Evolutionary conservation across 257 asterid species (phyloP).

Genomic region (Buddleja alternifolia): DNA sequence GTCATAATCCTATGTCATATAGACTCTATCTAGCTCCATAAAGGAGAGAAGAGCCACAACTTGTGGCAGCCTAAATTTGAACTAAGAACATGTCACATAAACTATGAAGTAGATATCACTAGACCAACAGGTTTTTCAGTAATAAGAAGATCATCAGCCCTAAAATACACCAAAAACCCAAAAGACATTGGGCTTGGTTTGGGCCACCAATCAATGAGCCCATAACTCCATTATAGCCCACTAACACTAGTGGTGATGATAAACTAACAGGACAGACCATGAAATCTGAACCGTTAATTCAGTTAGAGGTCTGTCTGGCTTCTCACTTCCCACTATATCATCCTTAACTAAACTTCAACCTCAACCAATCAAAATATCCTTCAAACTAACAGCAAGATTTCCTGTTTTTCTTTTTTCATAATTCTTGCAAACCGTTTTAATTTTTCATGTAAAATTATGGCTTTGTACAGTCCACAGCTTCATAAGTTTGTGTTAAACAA

Average conservation of each 20-base stretch:
- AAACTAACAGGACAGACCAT: conserved; percentile 34
- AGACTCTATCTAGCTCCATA: too few species aligned
- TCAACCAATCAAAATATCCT: conserved; percentile 46
- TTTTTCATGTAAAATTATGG: conserved; percentile 45
- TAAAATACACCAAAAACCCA: too few species aligned
- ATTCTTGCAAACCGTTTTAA: background rate
- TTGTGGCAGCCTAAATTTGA: too few species aligned
- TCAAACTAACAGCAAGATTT: conserved; percentile 10
- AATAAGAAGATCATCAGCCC: too few species aligned
- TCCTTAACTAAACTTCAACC: conserved; percentile 47
- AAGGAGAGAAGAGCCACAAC: too few species aligned
- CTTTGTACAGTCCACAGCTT: conserved; percentile 59
- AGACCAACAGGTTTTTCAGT: too few species aligned
- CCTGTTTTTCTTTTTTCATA: conserved; percentile 1
- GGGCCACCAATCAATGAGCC: background rate
- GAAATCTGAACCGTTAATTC: conserved; percentile 67
- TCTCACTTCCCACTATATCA: conserved; percentile 38
- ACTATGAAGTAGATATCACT: too few species aligned
- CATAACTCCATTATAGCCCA: conserved; percentile 13
- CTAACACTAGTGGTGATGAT: conserved; percentile 21
- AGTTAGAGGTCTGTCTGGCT: conserved; percentile 46
- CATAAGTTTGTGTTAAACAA: conserved; percentile 59
- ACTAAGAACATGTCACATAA: too few species aligned
- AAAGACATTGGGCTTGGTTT: too few species aligned
- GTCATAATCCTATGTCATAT: too few species aligned